A percentile compares a stretch with the other conserved stretches of the same genome.
phyloP scores from a whole-genome alignment of 2,329 filamentous ascomycete species.

The Arthroderma sp. region DNA sequence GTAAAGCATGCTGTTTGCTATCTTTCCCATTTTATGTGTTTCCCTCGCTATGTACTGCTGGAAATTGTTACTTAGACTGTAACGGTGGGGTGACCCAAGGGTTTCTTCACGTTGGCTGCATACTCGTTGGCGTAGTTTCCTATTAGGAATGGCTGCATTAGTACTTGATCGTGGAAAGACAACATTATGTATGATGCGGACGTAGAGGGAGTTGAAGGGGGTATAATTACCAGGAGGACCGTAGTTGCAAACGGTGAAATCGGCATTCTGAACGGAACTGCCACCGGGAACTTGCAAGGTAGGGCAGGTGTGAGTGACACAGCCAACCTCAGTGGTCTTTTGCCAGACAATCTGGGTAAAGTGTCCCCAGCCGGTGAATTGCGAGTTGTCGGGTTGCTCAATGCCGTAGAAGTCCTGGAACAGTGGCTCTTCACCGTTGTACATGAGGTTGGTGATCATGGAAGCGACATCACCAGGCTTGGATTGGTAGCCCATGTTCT shows the following conservation, averaged over 20 bases:
- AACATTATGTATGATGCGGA: background rate
- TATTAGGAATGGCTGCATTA: constrained; percentile 14
- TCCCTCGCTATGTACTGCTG: too few relatives aligned
- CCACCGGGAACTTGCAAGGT: constrained; percentile 25
- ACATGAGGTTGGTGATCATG: constrained; percentile 73
- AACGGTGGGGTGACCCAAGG: constrained; percentile 27
- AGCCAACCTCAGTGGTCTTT: constrained; percentile 48
- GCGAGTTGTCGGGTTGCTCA: constrained; percentile 38
- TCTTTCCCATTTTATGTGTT: too few relatives aligned
- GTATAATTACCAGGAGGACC: constrained; percentile 50
- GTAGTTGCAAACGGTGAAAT: constrained; percentile 87
- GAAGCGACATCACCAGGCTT: constrained; percentile 45
- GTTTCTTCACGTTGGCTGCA: constrained; percentile 36
- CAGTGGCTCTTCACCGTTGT: constrained; percentile 59
- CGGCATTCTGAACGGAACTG: constrained; percentile 32
- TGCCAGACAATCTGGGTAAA: constrained; percentile 67
- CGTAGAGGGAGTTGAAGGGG: background rate
- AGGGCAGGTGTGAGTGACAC: constrained; percentile 38
- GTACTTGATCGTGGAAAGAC: constrained; percentile 13
- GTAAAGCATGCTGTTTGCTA: too few relatives aligned
- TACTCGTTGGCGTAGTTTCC: constrained; percentile 46
- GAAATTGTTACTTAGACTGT: constrained; percentile 10
- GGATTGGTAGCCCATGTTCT: constrained; percentile 73
- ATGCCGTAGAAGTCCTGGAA: constrained; percentile 48
- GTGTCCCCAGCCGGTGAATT: constrained; percentile 57